A percentile compares a stretch with the other conserved stretches of the same genome.
These are phyloP conservation scores for Macadamia integrifolia DNA, from an alignment of 164 flowering plant genomes.

Conservation along the genomic window DNA sequence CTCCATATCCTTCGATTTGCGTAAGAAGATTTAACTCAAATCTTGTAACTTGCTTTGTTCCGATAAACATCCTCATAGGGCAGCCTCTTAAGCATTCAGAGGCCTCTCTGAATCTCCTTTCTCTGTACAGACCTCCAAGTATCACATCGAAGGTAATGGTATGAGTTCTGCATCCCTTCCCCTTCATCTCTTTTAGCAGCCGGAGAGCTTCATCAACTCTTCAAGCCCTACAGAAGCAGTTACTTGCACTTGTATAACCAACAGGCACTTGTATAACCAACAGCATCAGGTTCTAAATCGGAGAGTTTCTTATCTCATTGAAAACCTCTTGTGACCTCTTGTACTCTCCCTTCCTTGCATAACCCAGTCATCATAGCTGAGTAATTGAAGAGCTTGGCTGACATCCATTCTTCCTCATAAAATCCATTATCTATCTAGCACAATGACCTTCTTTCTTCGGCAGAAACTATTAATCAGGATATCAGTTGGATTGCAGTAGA, in stretches of 20 bases:
- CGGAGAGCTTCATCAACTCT: slow-evolving; percentile 52
- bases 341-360: slow-evolving; percentile 59
- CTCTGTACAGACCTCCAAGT: slow-evolving; percentile 67
- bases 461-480: no score
- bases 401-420: slow-evolving; percentile 74
- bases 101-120: slow-evolving; percentile 59
- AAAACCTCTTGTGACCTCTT: slow-evolving; percentile 54
- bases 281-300: slow-evolving; percentile 56
- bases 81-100: slow-evolving; percentile 59
- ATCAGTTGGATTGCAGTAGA: no score
- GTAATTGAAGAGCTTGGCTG: slow-evolving; percentile 65
- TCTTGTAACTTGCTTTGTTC: slow-evolving; percentile 77
- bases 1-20: slow-evolving; percentile 43
- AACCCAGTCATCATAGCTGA: slow-evolving; percentile 74
- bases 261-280: slow-evolving; percentile 71
- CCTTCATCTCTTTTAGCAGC: slow-evolving; percentile 70
- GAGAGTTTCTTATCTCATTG: slow-evolving; percentile 49
- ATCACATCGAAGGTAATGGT: slow-evolving; percentile 57
- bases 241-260: slow-evolving; percentile 63
- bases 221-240: slow-evolving; percentile 45
- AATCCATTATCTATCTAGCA: no score
- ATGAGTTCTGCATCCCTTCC: slow-evolving; percentile 54
- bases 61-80: slow-evolving; percentile 57
- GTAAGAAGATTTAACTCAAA: slow-evolving; percentile 57
- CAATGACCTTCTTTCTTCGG: no score